A percentile compares a stretch with the other conserved stretches of the same genome.
phyloP scores from a whole-genome alignment of 129 eudicot genomes.

The Lactuca saligna region DNA sequence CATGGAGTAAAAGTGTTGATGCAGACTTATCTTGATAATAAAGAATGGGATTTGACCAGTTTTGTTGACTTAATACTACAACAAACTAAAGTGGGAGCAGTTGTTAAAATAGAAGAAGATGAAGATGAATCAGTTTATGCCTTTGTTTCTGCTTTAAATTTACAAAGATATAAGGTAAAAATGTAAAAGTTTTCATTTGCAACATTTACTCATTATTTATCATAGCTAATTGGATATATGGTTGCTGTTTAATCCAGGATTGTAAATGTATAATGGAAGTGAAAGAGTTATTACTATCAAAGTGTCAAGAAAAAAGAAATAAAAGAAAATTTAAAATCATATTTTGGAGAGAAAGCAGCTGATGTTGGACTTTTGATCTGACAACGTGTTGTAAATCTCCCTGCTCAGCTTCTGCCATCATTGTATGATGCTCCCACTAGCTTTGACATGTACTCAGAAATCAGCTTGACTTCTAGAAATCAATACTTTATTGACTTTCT shows the following conservation, averaged over 20 bases:
- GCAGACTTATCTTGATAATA: slow-evolving; percentile 70
- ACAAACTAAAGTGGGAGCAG: slow-evolving; percentile 68
- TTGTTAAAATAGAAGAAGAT: slow-evolving; percentile 65
- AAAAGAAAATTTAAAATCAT: too few species aligned
- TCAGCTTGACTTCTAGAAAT: too few species aligned
- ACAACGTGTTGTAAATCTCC: slow-evolving; percentile 79
- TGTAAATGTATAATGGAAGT: too few species aligned
- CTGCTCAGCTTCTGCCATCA: slow-evolving; percentile 91
- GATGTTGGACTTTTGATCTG: slow-evolving; percentile 81
- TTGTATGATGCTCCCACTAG: slow-evolving; percentile 79
- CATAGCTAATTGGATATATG: neutral
- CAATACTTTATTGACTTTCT: too few species aligned
- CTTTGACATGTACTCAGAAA: too few species aligned
- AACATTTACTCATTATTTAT: neutral
- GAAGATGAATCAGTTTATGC: slow-evolving; percentile 61
- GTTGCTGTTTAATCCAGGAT: slow-evolving; percentile 32
- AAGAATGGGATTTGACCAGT: slow-evolving; percentile 79
- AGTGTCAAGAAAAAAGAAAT: too few species aligned
- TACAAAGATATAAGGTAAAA: too few species aligned
- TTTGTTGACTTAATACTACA: slow-evolving; percentile 76
- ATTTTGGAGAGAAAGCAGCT: slow-evolving; percentile 52
- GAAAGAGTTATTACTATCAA: too few species aligned
- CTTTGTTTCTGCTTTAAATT: slow-evolving; percentile 61
- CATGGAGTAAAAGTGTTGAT: slow-evolving; percentile 81
- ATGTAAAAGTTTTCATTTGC: slow-evolving; percentile 36